Base-by-base conservation (phyloP, 2,329 filamentous ascomycete species). In the Mariannaea elegans region DNA sequence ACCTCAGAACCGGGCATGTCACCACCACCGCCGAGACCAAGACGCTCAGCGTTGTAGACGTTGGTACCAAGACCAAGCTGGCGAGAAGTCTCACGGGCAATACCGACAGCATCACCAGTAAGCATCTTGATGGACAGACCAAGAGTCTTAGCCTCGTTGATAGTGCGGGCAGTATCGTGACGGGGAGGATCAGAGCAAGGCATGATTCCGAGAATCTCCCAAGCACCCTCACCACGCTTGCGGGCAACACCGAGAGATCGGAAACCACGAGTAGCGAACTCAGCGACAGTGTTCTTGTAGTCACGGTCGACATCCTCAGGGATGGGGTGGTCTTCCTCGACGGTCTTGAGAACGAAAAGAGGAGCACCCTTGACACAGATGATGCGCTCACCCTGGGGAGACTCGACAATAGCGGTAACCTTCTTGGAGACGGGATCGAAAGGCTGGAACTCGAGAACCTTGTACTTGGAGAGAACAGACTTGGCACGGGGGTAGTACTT, bases 361-460 rank as follows among this genome's bases (percentile, higher is more conserved):
- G 93, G 93, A 65, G 93, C 92, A 76, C 93, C 93, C 84, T 97
- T 97, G 77, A 97, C 91, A 78, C 93, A 97, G 76, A 88, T 88
- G 72, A 96, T 94, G 74, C 86, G 87, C 82, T 95, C 91, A 63
- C 93, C 93, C 75, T 92, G 84, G 63, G 91, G 90, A 68, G 91
- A 93, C 79, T 94, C 85, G 60, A 97, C 93, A 59, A 95, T 77
- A 51, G 93, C 92, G 70, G 87, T 89, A 59, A 97, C 92, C 83
- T 96, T 97, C 84, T 97, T 97, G 75, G 92, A 95, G 73, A 97
- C 92, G 62, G 93, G 93, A 76, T 97, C 93, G 78, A 97, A 97
- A 65, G 93, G 93, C 77, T 87, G 86, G 83, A 96, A 97, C 42
- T 94, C 87, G 68, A 94, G 80, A 61, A 94, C 90, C 79, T 89